Base-by-base conservation (phyloP, 148 eudicot species). In the Camellia sinensis region DNA sequence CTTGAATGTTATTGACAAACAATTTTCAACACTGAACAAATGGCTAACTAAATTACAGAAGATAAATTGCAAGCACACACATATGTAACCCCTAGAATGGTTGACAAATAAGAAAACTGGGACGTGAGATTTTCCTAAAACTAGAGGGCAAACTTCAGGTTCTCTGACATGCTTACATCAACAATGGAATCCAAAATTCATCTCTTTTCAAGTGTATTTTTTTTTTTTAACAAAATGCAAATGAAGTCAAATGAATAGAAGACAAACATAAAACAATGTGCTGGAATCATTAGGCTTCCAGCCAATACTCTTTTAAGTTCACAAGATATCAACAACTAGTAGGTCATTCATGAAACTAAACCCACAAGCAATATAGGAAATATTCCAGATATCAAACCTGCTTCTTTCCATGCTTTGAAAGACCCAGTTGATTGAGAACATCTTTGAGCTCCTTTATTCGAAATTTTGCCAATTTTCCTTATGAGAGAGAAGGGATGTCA, bases 361-460 rank as follows among this genome's bases (percentile, higher is more conserved):
- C 73, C 45, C 50, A 37, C 10, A 18, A 29, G 62, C 63, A 48
- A 53, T 18, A 17, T 18, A 78, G 50, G 62, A n/a, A 77, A 21
- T 52, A 78, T 21, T 6, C 5, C 43, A 71, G 22, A 82, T 1
- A 10, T 57, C 83, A 50, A 79, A 92, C 99, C 98, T 96, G 99
- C 82, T 96, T 96, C 86, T 92, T 96, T 82, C 99, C 99, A 84
- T 96, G 99, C 86, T 96, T 96, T 43, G 99, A 89, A 71, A 92
- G 93, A 57, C 98, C 98, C 60, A 96, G 83, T 66, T 90, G 92
- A 44, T 91, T 89, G 72, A 96, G 91, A 61, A 96, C 94, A 84
- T 93, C 99, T 92, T 96, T 96, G 54, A 96, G 97, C 89, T 96
- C 99, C 84, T 96, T 96, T 80, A 96, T 87, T 82, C 99, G 91